Evolutionary conservation across 2,329 filamentous ascomycete genomes (phyloP), one percentile per base, ranked within the genome.

Genomic region (Coniochaeta pulveracea): DNA sequence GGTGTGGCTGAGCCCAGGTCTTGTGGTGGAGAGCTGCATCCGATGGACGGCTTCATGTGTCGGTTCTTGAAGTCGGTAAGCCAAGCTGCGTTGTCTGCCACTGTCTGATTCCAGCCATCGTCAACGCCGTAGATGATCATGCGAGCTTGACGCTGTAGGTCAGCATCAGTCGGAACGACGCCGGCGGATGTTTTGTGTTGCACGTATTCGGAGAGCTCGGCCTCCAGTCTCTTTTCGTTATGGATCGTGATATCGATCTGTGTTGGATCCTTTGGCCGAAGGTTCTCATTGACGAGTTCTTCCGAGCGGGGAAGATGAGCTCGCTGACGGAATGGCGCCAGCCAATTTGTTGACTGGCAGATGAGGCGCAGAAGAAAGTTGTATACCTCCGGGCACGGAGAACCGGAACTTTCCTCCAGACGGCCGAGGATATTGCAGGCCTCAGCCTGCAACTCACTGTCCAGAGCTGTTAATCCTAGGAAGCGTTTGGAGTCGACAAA

Each of bases 91-190:
- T 72, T 70, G 40, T 79, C 73, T 3, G 72, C 69, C 1, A 65
- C 66, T 2, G 73, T 79, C 44, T 76, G 73, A 40, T 77, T 77
- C 72, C 73, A 77, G 8, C 64, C 64, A 42, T 78, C 72, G 34
- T 76, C 70, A 37, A 62, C 66, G 29, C 74, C 71, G 49, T 74
- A 77, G 15, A 78, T 72, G 43, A 77, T 72, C 33, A 74, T 59
- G 40, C 74, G 64, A 15, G 72, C 72, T 43, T 75, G 59, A 18
- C 55, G 56, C 43, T 76, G 72, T 24, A 79, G 48, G 28, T 70
- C 66, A 3, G 60, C 60, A 38, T 78, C 69, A 0, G 61, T 60
- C 1, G 69, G 66, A 30, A 68, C 61, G 2, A 60, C 45, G 1
- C 70, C 68, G 10, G 58, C 44, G 0, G 56, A 47, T 11, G 60